Percentiles rank a stretch among this genome's conserved stretches.
phyloP scores from a whole-genome alignment of 805 yeast genomes.

The Debaryomyces maramus region DNA sequence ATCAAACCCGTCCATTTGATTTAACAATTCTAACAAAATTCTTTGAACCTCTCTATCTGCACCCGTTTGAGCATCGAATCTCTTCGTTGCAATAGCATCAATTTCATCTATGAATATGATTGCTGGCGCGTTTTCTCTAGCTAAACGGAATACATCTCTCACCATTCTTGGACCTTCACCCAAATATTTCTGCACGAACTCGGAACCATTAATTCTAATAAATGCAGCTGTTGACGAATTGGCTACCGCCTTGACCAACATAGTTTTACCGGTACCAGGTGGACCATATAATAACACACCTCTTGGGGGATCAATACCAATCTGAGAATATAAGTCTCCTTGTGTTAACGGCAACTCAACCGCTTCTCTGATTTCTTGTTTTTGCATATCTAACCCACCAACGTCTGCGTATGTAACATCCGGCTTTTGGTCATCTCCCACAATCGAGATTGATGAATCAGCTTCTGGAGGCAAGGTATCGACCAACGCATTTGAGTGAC shows the following conservation, averaged over 20 bases:
- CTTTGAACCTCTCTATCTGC: slow-evolving; percentile 99
- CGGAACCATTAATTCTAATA: slow-evolving; percentile 96
- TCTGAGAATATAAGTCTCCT: slow-evolving; percentile 92
- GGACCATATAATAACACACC: slow-evolving; percentile 99
- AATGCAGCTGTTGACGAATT: slow-evolving; percentile 94
- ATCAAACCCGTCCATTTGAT: slow-evolving; percentile 99
- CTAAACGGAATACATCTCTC: slow-evolving; percentile 94
- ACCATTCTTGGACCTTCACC: slow-evolving; percentile 99
- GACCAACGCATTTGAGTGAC: slow-evolving; percentile 96
- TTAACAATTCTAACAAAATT: slow-evolving; percentile 88
- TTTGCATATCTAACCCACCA: slow-evolving; percentile 99
- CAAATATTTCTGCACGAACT: slow-evolving; percentile 94
- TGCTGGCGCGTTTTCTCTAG: slow-evolving; percentile 95
- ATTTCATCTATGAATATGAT: slow-evolving; percentile 98
- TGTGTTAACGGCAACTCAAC: slow-evolving; percentile 96
- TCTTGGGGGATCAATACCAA: slow-evolving; percentile 98
- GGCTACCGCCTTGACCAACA: slow-evolving; percentile 99
- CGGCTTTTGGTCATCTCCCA: slow-evolving; percentile 91
- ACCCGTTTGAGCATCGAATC: slow-evolving; percentile 99
- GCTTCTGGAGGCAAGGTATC: slow-evolving; percentile 99
- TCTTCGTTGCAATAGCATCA: slow-evolving; percentile 98
- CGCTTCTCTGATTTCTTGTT: slow-evolving; percentile 98
- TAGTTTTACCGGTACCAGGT: slow-evolving; percentile 99
- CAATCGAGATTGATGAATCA: slow-evolving; percentile 91
- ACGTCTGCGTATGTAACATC: slow-evolving; percentile 95